A percentile compares a stretch with the other conserved stretches of the same genome.
Evolutionary conservation across 2,329 filamentous ascomycete genomes (phyloP).

Genomic region (Lachnellula subtilissima): DNA sequence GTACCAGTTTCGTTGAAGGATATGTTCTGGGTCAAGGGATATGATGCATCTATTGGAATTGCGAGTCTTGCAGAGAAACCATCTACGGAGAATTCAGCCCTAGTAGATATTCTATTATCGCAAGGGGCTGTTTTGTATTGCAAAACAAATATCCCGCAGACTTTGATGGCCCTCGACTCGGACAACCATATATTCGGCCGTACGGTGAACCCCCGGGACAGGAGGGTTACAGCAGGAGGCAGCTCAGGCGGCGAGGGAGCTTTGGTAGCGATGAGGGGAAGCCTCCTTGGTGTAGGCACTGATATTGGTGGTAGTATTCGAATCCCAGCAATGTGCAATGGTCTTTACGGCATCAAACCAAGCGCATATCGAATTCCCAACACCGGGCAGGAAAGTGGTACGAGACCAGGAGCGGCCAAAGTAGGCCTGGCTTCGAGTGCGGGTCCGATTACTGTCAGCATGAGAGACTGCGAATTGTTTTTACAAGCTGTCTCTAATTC

Average conservation of each 20-base stretch:
- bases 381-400: conserved; percentile 39
- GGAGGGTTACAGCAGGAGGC: conserved; percentile 55
- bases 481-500: conserved; percentile 48
- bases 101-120: conserved; percentile 53
- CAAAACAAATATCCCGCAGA: conserved; percentile 66
- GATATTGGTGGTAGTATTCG: conserved; percentile 50
- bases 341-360: conserved; percentile 48
- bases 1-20: conserved; percentile 56
- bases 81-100: conserved; percentile 46
- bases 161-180: conserved; percentile 49
- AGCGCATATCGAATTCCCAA: conserved; percentile 37
- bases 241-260: conserved; percentile 60
- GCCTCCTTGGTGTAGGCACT: conserved; percentile 53
- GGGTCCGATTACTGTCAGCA: conserved; percentile 42
- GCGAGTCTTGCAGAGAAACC: conserved; percentile 49
- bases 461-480: conserved; percentile 45
- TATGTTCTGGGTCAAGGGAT: conserved; percentile 51
- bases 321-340: conserved; percentile 44
- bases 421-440: conserved; percentile 42
- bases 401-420: conserved; percentile 50
- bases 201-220: conserved; percentile 58
- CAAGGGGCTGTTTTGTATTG: conserved; percentile 63
- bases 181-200: conserved; percentile 59
- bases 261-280: conserved; percentile 53
- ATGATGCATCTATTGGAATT: conserved; percentile 52